phyloP scores from a whole-genome alignment of 768 basidiomycete genomes.

The Suillus discolor region DNA sequence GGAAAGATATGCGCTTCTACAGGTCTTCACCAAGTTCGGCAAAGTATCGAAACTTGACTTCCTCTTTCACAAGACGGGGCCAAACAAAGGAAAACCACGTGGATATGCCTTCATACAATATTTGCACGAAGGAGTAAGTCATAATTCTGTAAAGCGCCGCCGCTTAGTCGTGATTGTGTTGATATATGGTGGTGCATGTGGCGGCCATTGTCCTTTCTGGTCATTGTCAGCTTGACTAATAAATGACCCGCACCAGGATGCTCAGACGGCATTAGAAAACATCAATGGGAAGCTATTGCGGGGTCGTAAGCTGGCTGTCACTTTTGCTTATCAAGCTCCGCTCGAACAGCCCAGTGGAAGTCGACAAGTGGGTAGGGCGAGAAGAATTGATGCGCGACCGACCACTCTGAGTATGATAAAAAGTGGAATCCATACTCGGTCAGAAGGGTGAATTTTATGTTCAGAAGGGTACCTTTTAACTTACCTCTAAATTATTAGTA shows the following conservation, averaged over 20 bases:
- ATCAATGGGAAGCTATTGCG: slow-evolving; percentile 82
- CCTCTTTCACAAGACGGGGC: slow-evolving; percentile 92
- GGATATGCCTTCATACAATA: slow-evolving; percentile 97
- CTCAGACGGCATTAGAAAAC: slow-evolving; percentile 69
- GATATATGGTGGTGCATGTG: not conserved
- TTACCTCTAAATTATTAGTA: slow-evolving; percentile 47
- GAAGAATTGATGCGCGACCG: slow-evolving; percentile 63
- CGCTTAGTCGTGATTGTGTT: slow-evolving; percentile 12
- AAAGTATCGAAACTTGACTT: slow-evolving; percentile 93
- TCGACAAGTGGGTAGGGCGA: slow-evolving; percentile 36
- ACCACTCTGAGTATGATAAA: slow-evolving; percentile 91
- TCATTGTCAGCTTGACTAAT: slow-evolving; percentile 5
- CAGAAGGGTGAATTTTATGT: slow-evolving; percentile 38
- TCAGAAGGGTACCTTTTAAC: slow-evolving; percentile 8
- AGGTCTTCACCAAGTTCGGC: slow-evolving; percentile 90
- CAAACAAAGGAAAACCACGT: slow-evolving; percentile 87
- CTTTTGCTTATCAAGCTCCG: slow-evolving; percentile 86
- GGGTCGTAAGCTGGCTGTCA: slow-evolving; percentile 89
- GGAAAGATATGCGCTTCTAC: slow-evolving; percentile 80
- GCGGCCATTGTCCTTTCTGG: not conserved
- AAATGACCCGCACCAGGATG: slow-evolving; percentile 62
- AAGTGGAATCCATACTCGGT: slow-evolving; percentile 53
- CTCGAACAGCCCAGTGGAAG: slow-evolving; percentile 29
- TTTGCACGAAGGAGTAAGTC: slow-evolving; percentile 74
- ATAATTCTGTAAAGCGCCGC: slow-evolving; percentile 18